These are phyloP conservation scores for Ophiosphaerella korrae DNA, from an alignment of 2,329 filamentous ascomycete genomes.

Conservation along the genomic window DNA sequence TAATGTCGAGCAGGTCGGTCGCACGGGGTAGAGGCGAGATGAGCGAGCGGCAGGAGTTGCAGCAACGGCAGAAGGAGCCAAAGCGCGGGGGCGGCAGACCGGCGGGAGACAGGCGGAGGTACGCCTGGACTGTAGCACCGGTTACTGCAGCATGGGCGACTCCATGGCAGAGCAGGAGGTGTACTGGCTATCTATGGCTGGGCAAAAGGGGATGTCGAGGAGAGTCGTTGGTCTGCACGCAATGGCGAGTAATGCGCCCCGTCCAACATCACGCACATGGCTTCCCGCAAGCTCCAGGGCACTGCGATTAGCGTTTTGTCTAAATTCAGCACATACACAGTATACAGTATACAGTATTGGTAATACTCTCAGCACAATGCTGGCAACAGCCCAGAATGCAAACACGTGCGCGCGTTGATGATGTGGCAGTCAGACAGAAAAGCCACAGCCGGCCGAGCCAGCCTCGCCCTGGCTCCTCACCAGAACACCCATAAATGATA, in stretches of 20 bases:
- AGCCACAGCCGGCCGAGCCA: background rate
- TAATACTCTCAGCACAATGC: background rate
- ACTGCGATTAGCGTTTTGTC: slow-evolving; percentile 17
- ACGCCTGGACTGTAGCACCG: slow-evolving; percentile 8
- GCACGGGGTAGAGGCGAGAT: slow-evolving; percentile 12
- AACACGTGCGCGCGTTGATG: background rate
- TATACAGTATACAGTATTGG: background rate
- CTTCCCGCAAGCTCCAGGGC: slow-evolving; percentile 25
- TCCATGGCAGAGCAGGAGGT: slow-evolving; percentile 21
- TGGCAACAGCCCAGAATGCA: no score
- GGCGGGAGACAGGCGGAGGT: slow-evolving; percentile 13
- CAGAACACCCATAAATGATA: no score
- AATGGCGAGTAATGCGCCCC: slow-evolving; percentile 29
- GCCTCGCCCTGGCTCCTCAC: background rate
- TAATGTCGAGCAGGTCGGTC: slow-evolving; percentile 21
- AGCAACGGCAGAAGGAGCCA: slow-evolving; percentile 8
- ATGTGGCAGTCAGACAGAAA: no score
- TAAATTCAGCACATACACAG: slow-evolving; percentile 2
- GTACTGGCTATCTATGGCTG: background rate
- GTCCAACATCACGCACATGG: slow-evolving; percentile 22
- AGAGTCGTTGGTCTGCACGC: slow-evolving; percentile 17
- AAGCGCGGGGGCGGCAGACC: slow-evolving; percentile 7
- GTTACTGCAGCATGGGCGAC: slow-evolving; percentile 12
- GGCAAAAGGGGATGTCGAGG: slow-evolving; percentile 23
- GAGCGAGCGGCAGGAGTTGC: slow-evolving; percentile 28